Base-by-base conservation (phyloP, 345 rosid genomes). In the Arabidopsis thaliana region DNA sequence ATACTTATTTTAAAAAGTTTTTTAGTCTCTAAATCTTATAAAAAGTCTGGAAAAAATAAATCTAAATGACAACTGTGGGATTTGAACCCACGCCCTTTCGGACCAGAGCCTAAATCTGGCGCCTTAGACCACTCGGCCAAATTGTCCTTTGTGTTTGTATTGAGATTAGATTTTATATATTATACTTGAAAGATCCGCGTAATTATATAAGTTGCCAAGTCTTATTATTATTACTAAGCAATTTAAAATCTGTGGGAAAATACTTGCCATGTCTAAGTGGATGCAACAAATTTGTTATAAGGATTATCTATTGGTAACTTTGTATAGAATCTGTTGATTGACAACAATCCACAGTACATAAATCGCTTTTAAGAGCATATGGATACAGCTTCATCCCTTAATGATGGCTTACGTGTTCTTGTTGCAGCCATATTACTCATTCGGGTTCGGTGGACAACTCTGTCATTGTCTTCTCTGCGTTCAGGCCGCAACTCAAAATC, bases 81-180 rank as follows among this genome's bases (percentile, higher is more conserved):
- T 90, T 95, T 95, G 97, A 95, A 95, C 97, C 96, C 97, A 92
- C 97, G 92, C 97, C 99, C 97, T 94, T 87, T 82, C 97, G 93
- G 96, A 89, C 97, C 97, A 90, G 96, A 92, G 96, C 96, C 99
- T 92, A 89, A 92, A 87, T 95, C 93, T 89, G 96, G 95, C 97
- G 97, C 95, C 96, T 94, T 90, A 88, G 97, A 91, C 96, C 99
- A 90, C 97, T 94, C 97, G 93, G 97, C 97, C 93, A 91, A 94
- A 94, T 95, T 91, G 87, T 88, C 90, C 2, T 16, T 9, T 8
- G n/a, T 5, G 2, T 2, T 3, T 0, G 0, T 3, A 1, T 0
- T 3, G 12, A n/a, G 12, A n/a, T 57, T 30, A 24, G 2, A 6
- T 2, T 9, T 23, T 23, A 51, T 53, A 28, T 16, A 16, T 16